Percentiles rank a stretch among this genome's conserved stretches.
Conservation (phyloP, 2,329 filamentous ascomycete genomes). For the Pseudogymnoascus sp. region DNA sequence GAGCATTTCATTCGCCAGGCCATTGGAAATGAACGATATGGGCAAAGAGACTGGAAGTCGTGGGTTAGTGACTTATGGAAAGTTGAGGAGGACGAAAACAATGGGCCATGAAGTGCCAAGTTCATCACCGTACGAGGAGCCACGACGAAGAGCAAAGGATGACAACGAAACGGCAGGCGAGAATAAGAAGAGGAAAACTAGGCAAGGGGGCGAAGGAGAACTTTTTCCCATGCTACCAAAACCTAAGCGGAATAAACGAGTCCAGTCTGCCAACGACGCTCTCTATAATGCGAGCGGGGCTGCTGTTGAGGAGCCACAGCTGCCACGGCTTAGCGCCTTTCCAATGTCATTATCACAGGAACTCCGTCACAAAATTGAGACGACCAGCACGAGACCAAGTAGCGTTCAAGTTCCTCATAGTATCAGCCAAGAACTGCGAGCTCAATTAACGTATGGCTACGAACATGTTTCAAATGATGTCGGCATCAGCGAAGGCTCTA, state of each 20-base stretch:
- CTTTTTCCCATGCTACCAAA: slow-evolving; percentile 7
- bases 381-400: background rate
- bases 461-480: background rate
- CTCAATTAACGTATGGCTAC: background rate
- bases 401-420: slow-evolving; percentile 11
- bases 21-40: background rate
- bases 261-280: background rate
- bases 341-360: background rate
- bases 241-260: slow-evolving; percentile 10
- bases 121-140: background rate
- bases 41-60: background rate
- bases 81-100: slow-evolving; percentile 5
- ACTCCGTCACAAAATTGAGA: background rate
- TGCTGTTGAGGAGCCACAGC: background rate
- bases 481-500: background rate
- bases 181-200: slow-evolving; percentile 1
- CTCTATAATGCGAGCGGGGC: background rate
- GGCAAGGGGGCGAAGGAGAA: slow-evolving; percentile 8
- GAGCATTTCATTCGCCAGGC: background rate
- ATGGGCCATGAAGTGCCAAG: slow-evolving; percentile 6
- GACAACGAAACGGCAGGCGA: background rate
- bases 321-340: background rate
- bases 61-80: slow-evolving; percentile 7
- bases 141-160: background rate
- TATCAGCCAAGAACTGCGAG: slow-evolving; percentile 7